Conservation (phyloP, 768 basidiomycete species). For the Neoboletus brunneissimus region DNA sequence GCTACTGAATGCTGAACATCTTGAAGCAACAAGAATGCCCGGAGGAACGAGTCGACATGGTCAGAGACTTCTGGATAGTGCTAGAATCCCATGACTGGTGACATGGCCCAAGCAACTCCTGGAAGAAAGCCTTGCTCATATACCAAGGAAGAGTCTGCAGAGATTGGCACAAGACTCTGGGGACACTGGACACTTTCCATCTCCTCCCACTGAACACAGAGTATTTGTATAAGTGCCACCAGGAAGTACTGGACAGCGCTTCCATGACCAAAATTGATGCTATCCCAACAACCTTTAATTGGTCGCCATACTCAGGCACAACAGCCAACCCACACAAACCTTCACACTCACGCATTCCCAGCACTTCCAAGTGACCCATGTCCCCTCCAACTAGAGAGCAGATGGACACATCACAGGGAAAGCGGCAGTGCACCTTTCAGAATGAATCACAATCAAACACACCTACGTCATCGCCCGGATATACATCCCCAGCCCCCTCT, state of each 20-base stretch:
- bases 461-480: too few relatives aligned
- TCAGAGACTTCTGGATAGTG: background rate
- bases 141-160: background rate
- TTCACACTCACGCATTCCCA: background rate
- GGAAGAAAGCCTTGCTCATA: background rate
- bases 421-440: background rate
- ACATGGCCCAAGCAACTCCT: background rate
- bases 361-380: background rate
- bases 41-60: fast-evolving
- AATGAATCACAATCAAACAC: background rate
- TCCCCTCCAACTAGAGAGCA: background rate
- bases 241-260: background rate
- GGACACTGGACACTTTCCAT: background rate
- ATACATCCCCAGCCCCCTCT: background rate
- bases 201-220: fast-evolving
- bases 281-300: too few relatives aligned
- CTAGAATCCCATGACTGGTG: background rate
- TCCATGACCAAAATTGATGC: background rate
- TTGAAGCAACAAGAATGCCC: background rate
- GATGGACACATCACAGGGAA: fast-evolving
- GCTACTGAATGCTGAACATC: background rate
- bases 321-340: too few relatives aligned
- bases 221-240: background rate
- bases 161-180: background rate
- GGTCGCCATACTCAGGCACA: too few relatives aligned